phyloP scores from a whole-genome alignment of 805 yeast species.

The Candida hungchunana region DNA sequence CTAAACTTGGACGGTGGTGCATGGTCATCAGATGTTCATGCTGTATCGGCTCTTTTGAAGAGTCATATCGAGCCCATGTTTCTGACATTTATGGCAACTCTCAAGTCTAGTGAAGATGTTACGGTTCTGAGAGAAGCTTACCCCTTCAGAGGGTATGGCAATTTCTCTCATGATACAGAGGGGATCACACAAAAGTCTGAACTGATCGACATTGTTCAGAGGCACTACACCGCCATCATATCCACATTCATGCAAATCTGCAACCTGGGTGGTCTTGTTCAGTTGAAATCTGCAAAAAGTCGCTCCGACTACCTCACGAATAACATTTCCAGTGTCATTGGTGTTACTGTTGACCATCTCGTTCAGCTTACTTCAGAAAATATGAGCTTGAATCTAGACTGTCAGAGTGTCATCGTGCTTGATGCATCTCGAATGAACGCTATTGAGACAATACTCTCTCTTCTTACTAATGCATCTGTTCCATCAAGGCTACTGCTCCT shows the following conservation, averaged over 20 bases:
- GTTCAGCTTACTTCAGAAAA: background rate
- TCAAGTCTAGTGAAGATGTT: too few relatives aligned
- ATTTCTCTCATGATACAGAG: too few relatives aligned
- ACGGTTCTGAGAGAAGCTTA: too few relatives aligned
- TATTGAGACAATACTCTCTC: too few relatives aligned
- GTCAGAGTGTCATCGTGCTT: constrained; percentile 21
- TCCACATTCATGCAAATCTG: constrained; percentile 24
- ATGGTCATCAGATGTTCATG: constrained; percentile 34
- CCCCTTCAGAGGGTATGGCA: too few relatives aligned
- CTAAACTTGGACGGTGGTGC: constrained; percentile 32
- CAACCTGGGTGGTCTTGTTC: constrained; percentile 27
- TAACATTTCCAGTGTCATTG: background rate
- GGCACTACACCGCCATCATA: constrained; percentile 16
- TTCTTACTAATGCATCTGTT: too few relatives aligned
- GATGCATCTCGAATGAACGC: too few relatives aligned
- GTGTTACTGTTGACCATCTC: too few relatives aligned
- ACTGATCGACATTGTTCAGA: constrained; percentile 1
- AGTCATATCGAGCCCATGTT: constrained; percentile 18
- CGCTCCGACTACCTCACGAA: constrained; percentile 11
- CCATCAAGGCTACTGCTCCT: too few relatives aligned
- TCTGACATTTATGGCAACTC: too few relatives aligned
- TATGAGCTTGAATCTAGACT: constrained; percentile 23
- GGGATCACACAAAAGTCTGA: too few relatives aligned
- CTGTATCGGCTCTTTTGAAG: constrained; percentile 32
- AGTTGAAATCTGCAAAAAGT: constrained; percentile 5